A percentile compares a stretch with the other conserved stretches of the same genome.
Evolutionary conservation across 2,329 filamentous ascomycete genomes (phyloP).

Genomic region (Zarea fungicola): DNA sequence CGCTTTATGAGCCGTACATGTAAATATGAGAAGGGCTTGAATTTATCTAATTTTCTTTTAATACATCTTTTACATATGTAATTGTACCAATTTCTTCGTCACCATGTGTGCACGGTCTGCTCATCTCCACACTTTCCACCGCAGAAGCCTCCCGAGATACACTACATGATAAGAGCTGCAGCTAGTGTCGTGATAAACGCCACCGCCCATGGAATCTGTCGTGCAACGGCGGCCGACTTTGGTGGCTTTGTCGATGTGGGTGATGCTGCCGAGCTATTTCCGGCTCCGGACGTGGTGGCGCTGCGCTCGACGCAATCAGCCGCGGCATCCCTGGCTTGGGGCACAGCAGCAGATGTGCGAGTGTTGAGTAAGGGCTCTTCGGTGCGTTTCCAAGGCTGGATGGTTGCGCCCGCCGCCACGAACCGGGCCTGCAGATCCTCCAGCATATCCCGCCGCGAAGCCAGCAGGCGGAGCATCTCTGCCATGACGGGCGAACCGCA

Average conservation of each 20-base stretch:
- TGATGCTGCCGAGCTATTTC: neutral
- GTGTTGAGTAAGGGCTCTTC: neutral
- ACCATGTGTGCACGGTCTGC: no score
- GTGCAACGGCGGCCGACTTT: neutral
- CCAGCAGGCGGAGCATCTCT: constrained; percentile 25
- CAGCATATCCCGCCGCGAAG: constrained; percentile 21
- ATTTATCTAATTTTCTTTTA: neutral
- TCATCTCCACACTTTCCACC: neutral
- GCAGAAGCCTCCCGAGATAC: no score
- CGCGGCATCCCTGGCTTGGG: neutral
- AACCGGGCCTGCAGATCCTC: constrained; percentile 20
- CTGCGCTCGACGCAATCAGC: neutral
- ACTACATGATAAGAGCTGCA: neutral
- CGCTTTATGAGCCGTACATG: neutral
- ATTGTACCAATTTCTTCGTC: neutral
- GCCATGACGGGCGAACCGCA: constrained; percentile 27
- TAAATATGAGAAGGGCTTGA: neutral
- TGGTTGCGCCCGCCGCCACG: neutral
- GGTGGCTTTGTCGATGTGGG: neutral
- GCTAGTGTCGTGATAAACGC: neutral
- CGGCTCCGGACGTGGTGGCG: neutral
- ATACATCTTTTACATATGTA: neutral
- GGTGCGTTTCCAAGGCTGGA: constrained; percentile 8
- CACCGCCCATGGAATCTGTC: neutral
- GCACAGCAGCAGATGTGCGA: neutral